phyloP scores from a whole-genome alignment of 2,329 filamentous ascomycete genomes.

The Colletotrichum shisoi region DNA sequence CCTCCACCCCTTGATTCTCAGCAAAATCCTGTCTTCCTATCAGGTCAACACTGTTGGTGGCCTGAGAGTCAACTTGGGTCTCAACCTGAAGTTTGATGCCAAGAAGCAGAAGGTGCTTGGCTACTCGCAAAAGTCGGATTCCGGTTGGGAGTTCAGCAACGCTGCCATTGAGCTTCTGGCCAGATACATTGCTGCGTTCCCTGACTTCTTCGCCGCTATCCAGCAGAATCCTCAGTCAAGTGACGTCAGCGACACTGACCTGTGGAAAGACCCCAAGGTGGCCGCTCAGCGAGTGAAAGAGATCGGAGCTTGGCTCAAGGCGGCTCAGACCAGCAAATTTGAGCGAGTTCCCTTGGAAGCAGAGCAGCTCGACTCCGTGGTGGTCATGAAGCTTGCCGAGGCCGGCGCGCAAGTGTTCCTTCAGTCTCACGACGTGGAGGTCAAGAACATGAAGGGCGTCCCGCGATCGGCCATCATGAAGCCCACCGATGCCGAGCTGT shows the following conservation, averaged over 20 bases:
- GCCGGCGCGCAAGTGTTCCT: slow-evolving; percentile 72
- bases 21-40: slow-evolving; percentile 96
- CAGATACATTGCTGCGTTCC: slow-evolving; percentile 92
- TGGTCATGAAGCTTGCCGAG: slow-evolving; percentile 80
- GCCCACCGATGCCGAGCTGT: slow-evolving; percentile 94
- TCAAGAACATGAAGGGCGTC: slow-evolving; percentile 78
- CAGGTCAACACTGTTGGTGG: slow-evolving; percentile 80
- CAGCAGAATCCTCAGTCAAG: slow-evolving; percentile 85
- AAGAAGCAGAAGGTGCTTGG: slow-evolving; percentile 95
- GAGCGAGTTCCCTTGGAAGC: slow-evolving; percentile 96
- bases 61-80: slow-evolving; percentile 84
- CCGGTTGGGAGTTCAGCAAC: slow-evolving; percentile 94
- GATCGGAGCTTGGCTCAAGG: slow-evolving; percentile 92
- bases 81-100: slow-evolving; percentile 96
- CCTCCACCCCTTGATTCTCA: slow-evolving; percentile 85
- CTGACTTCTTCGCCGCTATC: slow-evolving; percentile 91
- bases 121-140: slow-evolving; percentile 85
- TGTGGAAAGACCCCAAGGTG: slow-evolving; percentile 76
- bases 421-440: slow-evolving; percentile 61
- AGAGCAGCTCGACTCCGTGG: slow-evolving; percentile 91
- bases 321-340: slow-evolving; percentile 87
- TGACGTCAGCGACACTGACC: slow-evolving; percentile 82
- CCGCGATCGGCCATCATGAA: slow-evolving; percentile 89
- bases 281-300: slow-evolving; percentile 88
- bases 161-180: slow-evolving; percentile 82